A percentile compares a stretch with the other conserved stretches of the same genome.
These are phyloP conservation scores for Camellia sinensis DNA, from an alignment of 148 eudicot species.

Conservation along the genomic window DNA sequence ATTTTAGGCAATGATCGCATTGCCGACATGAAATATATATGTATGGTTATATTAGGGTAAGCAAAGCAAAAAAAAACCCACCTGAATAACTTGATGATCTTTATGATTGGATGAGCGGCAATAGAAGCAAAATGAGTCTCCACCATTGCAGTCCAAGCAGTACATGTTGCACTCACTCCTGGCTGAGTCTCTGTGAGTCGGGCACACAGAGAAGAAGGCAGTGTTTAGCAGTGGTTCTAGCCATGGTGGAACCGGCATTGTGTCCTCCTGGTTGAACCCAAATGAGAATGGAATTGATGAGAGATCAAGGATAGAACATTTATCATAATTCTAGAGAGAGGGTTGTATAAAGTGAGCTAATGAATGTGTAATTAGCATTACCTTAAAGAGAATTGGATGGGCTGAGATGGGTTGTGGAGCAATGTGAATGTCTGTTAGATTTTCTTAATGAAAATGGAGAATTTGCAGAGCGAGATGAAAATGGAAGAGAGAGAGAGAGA, in stretches of 20 bases:
- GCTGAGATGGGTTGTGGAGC: conserved; percentile 2
- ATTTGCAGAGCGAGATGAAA: conserved; percentile 18
- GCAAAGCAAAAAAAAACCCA: neutral
- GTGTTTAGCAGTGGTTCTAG: conserved; percentile 59
- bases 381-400: conserved; percentile 10
- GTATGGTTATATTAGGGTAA: too few species aligned
- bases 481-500: conserved; percentile 16
- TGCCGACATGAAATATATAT: neutral
- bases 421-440: conserved; percentile 12
- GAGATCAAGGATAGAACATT: neutral
- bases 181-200: conserved; percentile 63
- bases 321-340: neutral
- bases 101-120: conserved; percentile 70
- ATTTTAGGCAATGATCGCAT: too few species aligned
- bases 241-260: conserved; percentile 62
- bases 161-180: conserved; percentile 84
- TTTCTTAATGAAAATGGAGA: conserved; percentile 7
- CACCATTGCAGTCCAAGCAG: conserved; percentile 63
- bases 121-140: conserved; percentile 66
- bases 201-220: conserved; percentile 60
- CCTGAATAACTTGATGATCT: conserved; percentile 86
- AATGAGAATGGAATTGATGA: neutral
- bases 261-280: conserved; percentile 11
- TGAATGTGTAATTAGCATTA: conserved; percentile 9
- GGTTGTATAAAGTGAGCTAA: too few species aligned